phyloP scores from a whole-genome alignment of 2,329 filamentous ascomycete species.

The Alternaria brassicicola region DNA sequence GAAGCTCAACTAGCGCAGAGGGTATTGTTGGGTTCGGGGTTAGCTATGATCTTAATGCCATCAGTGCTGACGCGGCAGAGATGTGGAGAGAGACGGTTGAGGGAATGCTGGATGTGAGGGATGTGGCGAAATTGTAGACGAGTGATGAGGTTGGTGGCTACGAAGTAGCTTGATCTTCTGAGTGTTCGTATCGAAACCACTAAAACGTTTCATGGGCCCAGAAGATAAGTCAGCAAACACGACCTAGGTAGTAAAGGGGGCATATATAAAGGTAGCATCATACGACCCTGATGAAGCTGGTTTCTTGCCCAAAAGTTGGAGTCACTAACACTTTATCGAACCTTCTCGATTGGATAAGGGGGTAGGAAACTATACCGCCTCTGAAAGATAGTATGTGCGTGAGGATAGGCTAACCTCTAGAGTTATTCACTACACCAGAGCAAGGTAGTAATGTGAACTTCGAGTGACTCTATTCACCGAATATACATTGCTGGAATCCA shows the following conservation, averaged over 20 bases:
- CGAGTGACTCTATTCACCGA: neutral
- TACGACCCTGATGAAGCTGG: neutral
- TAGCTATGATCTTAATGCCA: constrained; percentile 51
- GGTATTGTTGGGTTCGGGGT: constrained; percentile 49
- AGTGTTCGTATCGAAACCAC: neutral
- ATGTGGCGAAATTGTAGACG: constrained; percentile 22
- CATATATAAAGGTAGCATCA: neutral
- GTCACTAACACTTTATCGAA: neutral
- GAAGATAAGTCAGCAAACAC: neutral
- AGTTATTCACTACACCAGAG: neutral
- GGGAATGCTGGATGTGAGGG: constrained; percentile 35
- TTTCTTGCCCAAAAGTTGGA: neutral
- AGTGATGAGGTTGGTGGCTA: neutral
- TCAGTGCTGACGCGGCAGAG: constrained; percentile 39
- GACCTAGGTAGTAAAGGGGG: neutral
- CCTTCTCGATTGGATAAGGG: neutral
- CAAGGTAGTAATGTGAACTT: neutral
- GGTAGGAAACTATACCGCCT: neutral
- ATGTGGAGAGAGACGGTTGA: constrained; percentile 42
- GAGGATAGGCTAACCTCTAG: too few species aligned
- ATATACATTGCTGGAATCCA: neutral
- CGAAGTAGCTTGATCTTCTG: neutral
- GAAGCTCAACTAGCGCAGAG: constrained; percentile 47
- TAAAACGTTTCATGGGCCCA: neutral
- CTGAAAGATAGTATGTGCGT: too few species aligned